Evolutionary conservation across 2,329 filamentous ascomycete species (phyloP).

Genomic region (Penicillium psychrosexuale): DNA sequence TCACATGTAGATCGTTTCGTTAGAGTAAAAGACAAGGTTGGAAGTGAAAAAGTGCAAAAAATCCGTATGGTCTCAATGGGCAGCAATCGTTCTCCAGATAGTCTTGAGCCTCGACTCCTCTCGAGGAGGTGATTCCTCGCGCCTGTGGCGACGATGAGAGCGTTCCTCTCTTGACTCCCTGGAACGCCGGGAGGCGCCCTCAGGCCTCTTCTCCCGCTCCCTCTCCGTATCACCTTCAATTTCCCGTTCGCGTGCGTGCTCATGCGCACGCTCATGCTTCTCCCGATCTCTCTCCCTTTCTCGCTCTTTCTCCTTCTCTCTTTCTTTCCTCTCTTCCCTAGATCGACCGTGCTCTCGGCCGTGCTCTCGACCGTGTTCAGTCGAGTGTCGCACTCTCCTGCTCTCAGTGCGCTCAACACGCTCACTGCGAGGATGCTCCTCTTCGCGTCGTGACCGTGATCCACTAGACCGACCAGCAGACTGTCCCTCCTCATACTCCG

Average conservation of each 20-base stretch:
- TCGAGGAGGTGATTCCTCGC: conserved; percentile 29
- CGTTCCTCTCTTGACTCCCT: conserved; percentile 18
- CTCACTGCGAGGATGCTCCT: conserved; percentile 6
- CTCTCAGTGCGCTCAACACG: conserved; percentile 3
- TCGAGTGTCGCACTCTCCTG: conserved; percentile 22
- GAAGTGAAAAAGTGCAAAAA: conserved; percentile 4
- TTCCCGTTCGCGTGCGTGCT: conserved; percentile 15
- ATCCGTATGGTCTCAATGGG: conserved; percentile 20
- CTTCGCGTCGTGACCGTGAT: conserved; percentile 31
- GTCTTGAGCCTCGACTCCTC: conserved; percentile 31
- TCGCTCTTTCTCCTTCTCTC: conserved; percentile 13
- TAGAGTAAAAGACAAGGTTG: conserved; percentile 10
- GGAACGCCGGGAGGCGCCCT: conserved; percentile 24
- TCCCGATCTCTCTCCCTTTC: conserved; percentile 6
- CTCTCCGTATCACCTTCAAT: conserved; percentile 12
- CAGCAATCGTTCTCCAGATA: conserved; percentile 31
- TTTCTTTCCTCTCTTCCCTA: conserved; percentile 21
- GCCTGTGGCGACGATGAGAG: conserved; percentile 26
- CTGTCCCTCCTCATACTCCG: conserved; percentile 24
- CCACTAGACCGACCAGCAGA: conserved; percentile 24
- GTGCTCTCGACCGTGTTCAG: conserved; percentile 19
- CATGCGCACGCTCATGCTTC: conserved; percentile 8
- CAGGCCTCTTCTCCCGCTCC: conserved; percentile 6
- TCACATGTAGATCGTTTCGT: background rate
- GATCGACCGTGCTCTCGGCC: conserved; percentile 18